Percentiles rank a stretch among this genome's conserved stretches.
These are phyloP conservation scores for Lablab purpureus DNA, from an alignment of 306 rosid species.

Conservation along the genomic window DNA sequence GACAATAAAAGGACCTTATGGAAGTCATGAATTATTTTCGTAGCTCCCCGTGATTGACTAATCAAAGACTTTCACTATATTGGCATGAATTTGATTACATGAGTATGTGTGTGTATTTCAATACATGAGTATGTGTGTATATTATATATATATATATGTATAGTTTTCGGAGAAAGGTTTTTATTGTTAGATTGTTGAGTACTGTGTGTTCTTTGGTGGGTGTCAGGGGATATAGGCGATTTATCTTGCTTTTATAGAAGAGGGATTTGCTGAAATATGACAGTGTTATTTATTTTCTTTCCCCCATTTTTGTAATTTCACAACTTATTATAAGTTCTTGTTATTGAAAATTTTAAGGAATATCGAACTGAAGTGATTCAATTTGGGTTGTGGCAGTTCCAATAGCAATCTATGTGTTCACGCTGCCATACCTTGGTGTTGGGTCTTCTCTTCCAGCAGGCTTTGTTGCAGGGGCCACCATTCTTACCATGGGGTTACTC, in stretches of 20 bases:
- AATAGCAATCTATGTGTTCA: conserved; percentile 74
- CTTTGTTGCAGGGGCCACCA: conserved; percentile 71
- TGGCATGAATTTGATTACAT: too few relatives aligned
- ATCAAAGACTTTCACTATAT: too few relatives aligned
- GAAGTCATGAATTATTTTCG: too few relatives aligned
- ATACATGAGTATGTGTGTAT: too few relatives aligned
- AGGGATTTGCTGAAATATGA: background rate
- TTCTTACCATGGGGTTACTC: conserved; percentile 76
- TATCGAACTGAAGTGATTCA: conserved; percentile 28
- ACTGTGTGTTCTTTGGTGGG: background rate
- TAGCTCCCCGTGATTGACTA: too few relatives aligned
- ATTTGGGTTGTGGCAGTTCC: conserved; percentile 71
- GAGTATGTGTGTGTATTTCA: too few relatives aligned
- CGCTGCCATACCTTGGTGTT: conserved; percentile 83
- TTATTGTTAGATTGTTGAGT: too few relatives aligned
- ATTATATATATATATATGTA: too few relatives aligned
- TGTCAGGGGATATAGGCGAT: too few relatives aligned
- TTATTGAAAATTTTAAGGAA: conserved; percentile 18
- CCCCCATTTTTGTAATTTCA: background rate
- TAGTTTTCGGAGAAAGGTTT: too few relatives aligned
- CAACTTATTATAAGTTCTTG: background rate
- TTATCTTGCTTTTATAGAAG: background rate
- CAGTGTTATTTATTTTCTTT: conserved; percentile 10
- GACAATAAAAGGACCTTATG: too few relatives aligned
- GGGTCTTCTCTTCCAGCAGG: conserved; percentile 81